Evolutionary conservation across 768 basidiomycete species (phyloP), one percentile per base, ranked within the genome.

Genomic region (Pleurotus ostreatus): DNA sequence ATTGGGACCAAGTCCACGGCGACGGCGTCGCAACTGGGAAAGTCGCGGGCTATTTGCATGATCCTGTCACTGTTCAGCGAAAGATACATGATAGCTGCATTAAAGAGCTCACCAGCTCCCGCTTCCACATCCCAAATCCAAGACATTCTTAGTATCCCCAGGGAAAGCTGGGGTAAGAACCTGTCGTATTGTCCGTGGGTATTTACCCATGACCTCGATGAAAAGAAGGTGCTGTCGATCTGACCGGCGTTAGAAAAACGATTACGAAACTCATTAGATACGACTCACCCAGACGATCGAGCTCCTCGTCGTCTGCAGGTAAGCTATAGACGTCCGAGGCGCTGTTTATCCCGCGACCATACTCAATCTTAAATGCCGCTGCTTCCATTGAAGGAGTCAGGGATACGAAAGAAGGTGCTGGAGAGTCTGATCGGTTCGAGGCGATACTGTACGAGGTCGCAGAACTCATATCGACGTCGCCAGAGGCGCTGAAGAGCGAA

Each of bases 1-100:
- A 91, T 87, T 54, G 89, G 89, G 59, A 89, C 83, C 23, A 92
- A 75, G 70, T 92, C 89, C 26, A 92, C 87, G 38, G 85, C 90
- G 25, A 92, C 85, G 20, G 81, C 78, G 60, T 71, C 77, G 67
- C 80, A 82, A 60, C 86, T 66, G 38, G 89, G 88, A 66, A 86
- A 92, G 63, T 90, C 86, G 47, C 76, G 76, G 37, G 88, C 88
- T 30, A 84, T 74, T 41, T 91, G 86, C 68, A 87, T 78, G 61
- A 91, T 88, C 89, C 90, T 92, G 59, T 34, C 40, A 41, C 18
- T 25, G 20, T 1, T 34, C 30, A 34, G 30, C 30, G 9, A 53
- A 37, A 40, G 53, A 61, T 56, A 20, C 25, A 22, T 58, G 38
- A 49, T 55, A 44, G 59, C 38, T 46, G 46, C 9, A 46, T 53